These are phyloP conservation scores for Neonectria faginata DNA, from an alignment of 2,329 filamentous ascomycete genomes.

Conservation along the genomic window DNA sequence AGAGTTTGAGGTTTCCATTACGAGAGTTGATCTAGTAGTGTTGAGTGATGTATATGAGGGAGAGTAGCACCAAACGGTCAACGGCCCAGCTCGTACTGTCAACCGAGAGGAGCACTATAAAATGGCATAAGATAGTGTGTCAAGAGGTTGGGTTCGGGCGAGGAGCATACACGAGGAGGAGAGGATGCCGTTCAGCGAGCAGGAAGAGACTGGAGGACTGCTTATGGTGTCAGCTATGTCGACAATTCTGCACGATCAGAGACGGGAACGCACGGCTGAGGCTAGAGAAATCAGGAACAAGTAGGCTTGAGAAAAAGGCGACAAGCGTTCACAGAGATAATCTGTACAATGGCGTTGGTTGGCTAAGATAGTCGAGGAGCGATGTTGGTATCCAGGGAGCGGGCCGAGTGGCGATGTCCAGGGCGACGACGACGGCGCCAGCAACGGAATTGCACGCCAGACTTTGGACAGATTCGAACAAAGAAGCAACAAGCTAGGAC, in stretches of 20 bases:
- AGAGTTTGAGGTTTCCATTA: slow-evolving; percentile 23
- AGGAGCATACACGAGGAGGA: slow-evolving; percentile 4
- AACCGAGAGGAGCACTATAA: slow-evolving; percentile 11
- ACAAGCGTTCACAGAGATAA: neutral
- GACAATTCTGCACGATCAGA: neutral
- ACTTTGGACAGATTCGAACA: neutral
- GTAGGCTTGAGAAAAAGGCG: neutral
- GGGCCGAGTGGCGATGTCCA: slow-evolving; percentile 7
- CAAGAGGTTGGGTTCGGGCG: neutral
- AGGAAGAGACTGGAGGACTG: slow-evolving; percentile 1
- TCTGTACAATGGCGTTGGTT: neutral
- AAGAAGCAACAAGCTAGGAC: neutral
- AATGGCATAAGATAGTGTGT: slow-evolving; percentile 1
- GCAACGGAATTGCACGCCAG: neutral
- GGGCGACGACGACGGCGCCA: neutral
- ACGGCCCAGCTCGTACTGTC: slow-evolving; percentile 23
- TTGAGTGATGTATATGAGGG: neutral
- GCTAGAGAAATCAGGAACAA: neutral
- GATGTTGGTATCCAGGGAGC: slow-evolving; percentile 1
- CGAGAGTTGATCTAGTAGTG: neutral
- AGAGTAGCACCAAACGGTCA: neutral
- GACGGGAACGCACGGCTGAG: slow-evolving; percentile 9
- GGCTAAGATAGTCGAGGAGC: neutral
- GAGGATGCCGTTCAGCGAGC: neutral
- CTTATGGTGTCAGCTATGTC: slow-evolving; percentile 15